Base-by-base conservation (phyloP, 2,329 filamentous ascomycete species). In the Colletotrichum aenigma region DNA sequence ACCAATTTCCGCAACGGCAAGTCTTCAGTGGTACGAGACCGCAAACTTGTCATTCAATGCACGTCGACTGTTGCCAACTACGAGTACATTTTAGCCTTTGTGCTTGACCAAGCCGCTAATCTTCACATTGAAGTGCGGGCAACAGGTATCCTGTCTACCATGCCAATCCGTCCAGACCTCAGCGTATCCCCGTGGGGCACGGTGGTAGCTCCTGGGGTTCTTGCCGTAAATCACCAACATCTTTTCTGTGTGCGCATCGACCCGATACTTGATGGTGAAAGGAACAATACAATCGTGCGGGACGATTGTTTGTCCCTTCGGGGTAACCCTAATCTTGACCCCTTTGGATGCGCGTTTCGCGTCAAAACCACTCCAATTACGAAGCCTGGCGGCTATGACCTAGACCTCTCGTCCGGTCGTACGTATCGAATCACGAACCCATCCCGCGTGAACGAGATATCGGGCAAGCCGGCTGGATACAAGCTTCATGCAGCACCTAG, bases 191-290 rank as follows among this genome's bases (percentile, higher is more conserved):
- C 0, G 93, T 89, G 79, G 92, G 91, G 91, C 13, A 94, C 91
- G 60, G 88, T 93, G 18, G 92, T 95, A 1, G 88, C 88, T 1
- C 89, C 90, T 0, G 92, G 92, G 0, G 90, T 91, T 0, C 81
- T 94, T 6, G 93, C 92, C 0, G 90, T 91, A 24, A 92, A 93
- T 80, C 92, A 94, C 76, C 93, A 94, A 79, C 92, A 94, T 81
- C 87, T 94, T 48, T 94, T 94, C 80, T 89, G 86, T 24, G 81
- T 92, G 30, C 88, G 92, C 1, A 89, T 94, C n/a, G 92, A 94
- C 78, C 91, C 28, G 28, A 28, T 28, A 28, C 16, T 60, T 28
- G 55, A 60, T 30, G 24, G 55, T 26, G 24, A 28, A 16, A 48
- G 38, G 18, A 60, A 21, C 28, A 91, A 91, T 78, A 86, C 87